Conservation (phyloP, 805 yeast species). For the Cyberlindnera meyerae region DNA sequence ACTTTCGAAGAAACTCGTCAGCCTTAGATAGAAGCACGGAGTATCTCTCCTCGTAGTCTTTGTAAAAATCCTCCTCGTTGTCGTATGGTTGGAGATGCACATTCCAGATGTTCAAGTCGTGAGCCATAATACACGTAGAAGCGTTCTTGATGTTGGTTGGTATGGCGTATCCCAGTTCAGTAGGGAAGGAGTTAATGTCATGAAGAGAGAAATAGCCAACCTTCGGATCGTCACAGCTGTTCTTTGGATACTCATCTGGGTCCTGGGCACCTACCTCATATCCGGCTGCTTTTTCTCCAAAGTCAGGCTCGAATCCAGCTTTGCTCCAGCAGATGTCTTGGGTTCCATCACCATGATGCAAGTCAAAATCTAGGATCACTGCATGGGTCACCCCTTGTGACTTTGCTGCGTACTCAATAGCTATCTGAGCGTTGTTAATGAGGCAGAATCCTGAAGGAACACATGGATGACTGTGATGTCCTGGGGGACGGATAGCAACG, state of each 20-base stretch:
- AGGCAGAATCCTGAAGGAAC: conserved; percentile 85
- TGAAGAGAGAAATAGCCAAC: conserved; percentile 82
- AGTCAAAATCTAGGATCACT: conserved; percentile 74
- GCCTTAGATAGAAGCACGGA: conserved; percentile 61
- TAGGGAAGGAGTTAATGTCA: conserved; percentile 82
- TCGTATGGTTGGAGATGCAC: conserved; percentile 68
- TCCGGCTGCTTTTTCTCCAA: conserved; percentile 32
- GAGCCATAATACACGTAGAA: conserved; percentile 71
- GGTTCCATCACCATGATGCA: conserved; percentile 88
- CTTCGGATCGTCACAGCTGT: conserved; percentile 41
- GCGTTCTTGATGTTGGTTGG: conserved; percentile 69
- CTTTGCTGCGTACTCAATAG: conserved; percentile 68
- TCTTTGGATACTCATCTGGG: conserved; percentile 39
- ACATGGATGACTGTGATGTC: conserved; percentile 81
- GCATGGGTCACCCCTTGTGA: conserved; percentile 69
- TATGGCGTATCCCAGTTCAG: conserved; percentile 73
- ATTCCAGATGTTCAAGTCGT: conserved; percentile 78
- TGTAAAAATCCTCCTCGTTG: conserved; percentile 59
- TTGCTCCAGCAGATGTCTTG: conserved; percentile 83
- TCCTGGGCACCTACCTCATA: conserved; percentile 24
- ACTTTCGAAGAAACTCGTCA: conserved; percentile 51
- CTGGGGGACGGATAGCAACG: conserved; percentile 75
- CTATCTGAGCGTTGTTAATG: conserved; percentile 76
- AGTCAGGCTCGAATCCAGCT: conserved; percentile 54
- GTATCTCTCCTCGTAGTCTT: conserved; percentile 56